These are phyloP conservation scores for Skeletonema tropicum DNA, from an alignment of 108 stramenopile species.

Conservation along the genomic window DNA sequence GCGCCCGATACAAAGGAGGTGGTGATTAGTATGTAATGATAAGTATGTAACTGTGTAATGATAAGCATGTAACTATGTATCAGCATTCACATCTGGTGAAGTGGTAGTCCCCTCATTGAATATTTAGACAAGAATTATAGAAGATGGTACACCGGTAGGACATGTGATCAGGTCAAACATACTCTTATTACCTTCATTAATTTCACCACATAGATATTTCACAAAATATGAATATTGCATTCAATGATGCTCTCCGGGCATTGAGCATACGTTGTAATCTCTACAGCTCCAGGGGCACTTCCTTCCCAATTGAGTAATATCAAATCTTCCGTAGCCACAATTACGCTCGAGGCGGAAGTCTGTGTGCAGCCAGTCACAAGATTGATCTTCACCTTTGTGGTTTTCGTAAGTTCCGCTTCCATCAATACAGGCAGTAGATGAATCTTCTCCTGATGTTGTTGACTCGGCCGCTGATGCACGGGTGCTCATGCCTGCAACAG, in stretches of 20 bases:
- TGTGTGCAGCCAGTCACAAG: conserved; percentile 35
- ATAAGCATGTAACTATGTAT: no score
- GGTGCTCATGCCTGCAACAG: conserved; percentile 1
- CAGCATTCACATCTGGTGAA: no score
- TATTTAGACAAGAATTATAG: no score
- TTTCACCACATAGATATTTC: neutral
- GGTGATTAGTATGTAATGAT: no score
- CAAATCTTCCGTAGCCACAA: conserved; percentile 29
- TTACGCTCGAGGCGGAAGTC: conserved; percentile 14
- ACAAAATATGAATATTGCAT: neutral
- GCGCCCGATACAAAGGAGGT: neutral
- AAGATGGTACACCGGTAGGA: no score
- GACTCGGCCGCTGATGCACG: neutral
- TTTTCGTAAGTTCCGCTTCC: conserved; percentile 25
- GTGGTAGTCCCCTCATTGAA: no score
- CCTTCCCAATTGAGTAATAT: conserved; percentile 27
- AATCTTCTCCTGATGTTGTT: neutral
- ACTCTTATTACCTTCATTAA: neutral
- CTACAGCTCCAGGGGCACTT: conserved; percentile 40
- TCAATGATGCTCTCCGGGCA: neutral
- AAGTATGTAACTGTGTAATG: no score
- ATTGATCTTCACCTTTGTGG: conserved; percentile 12
- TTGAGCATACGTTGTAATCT: conserved; percentile 33
- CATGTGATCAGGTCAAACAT: no score
- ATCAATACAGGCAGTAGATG: conserved; percentile 22